These are phyloP conservation scores for Auricularia auricula-judae DNA, from an alignment of 768 basidiomycete genomes.

Conservation along the genomic window DNA sequence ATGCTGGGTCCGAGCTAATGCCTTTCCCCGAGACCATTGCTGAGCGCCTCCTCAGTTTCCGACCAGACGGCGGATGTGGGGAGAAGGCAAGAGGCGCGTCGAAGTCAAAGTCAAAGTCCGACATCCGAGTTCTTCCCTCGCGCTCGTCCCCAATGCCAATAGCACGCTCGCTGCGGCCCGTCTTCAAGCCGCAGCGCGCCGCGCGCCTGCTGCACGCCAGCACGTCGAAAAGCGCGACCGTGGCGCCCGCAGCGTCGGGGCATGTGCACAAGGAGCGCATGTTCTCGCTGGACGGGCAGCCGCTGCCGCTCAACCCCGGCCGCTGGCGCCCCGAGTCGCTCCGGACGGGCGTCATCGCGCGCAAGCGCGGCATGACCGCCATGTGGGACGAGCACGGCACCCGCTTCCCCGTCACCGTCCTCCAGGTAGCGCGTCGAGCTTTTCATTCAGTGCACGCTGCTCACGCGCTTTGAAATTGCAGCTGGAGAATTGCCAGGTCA, in stretches of 20 bases:
- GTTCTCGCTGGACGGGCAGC: background rate
- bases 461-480: slow-evolving; percentile 16
- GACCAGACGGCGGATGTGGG: too few relatives aligned
- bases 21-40: too few relatives aligned
- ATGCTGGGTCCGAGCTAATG: too few relatives aligned
- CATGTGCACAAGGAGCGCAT: background rate
- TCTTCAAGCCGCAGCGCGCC: too few relatives aligned
- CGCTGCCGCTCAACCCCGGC: background rate
- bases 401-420: slow-evolving; percentile 81
- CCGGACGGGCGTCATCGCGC: slow-evolving; percentile 85
- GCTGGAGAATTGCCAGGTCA: slow-evolving; percentile 87
- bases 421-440: slow-evolving; percentile 52
- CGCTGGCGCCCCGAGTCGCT: slow-evolving; percentile 73
- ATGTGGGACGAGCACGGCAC: slow-evolving; percentile 88
- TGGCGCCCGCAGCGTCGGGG: background rate
- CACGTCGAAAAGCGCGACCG: background rate
- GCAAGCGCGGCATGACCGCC: slow-evolving; percentile 92
- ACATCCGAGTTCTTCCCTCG: too few relatives aligned
- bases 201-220: slow-evolving; percentile 3
- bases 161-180: too few relatives aligned
- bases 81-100: too few relatives aligned
- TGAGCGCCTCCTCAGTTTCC: too few relatives aligned
- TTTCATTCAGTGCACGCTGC: background rate
- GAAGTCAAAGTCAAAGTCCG: too few relatives aligned
- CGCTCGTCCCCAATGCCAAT: too few relatives aligned